Evolutionary conservation across 139 green algal species (phyloP), one percentile per base, ranked within the genome.

Genomic region (Chlorella ohadii): DNA sequence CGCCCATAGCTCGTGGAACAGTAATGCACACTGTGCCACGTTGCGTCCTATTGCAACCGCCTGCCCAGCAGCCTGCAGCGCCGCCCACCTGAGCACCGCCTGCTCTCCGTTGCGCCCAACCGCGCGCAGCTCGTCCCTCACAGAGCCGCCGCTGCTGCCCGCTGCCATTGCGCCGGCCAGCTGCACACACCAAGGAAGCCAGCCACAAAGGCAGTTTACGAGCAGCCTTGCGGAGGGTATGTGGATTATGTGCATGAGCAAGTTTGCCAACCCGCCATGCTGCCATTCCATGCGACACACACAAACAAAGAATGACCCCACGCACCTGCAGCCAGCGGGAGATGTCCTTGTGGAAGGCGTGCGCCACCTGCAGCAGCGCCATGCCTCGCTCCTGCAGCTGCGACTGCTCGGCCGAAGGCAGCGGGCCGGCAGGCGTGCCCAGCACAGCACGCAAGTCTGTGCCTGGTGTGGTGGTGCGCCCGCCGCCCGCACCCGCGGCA

Each of bases 291-390:
- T n/a, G n/a, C n/a, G n/a, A n/a, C n/a, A n/a, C 38, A 75, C 36
- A 75, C 11, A n/a, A n/a, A 1, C 31, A 20, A 28, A 47, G 23
- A 20, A 28, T 28, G 23, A 12, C 44, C n/a, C 11, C 27, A 73
- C 68, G 4, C 16, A 81, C 76, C 76, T 82, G 76, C 36, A 72
- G 38, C 76, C 57, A 72, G 34, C 76, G 76, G 1, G 76, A 34
- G 22, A 51, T 31, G 36, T 72, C 76, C 31, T 36, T 34, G 25
- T 72, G 36, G 27, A 82, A 82, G 13, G 76, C 38, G 16, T 72
- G 57, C 36, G 38, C 76, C 38, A 72, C 22, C 36, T 72, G 59
- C 38, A 82, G 76, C 36, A 82, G 59, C 57, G 57, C 57, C 27
- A 33, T 47, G 36, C 56, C 31, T 0, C 59, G 56, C 36, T 82